A percentile compares a stretch with the other conserved stretches of the same genome.
Evolutionary conservation across 345 rosid genomes (phyloP).

Genomic region (Rhodamnia rubescens): DNA sequence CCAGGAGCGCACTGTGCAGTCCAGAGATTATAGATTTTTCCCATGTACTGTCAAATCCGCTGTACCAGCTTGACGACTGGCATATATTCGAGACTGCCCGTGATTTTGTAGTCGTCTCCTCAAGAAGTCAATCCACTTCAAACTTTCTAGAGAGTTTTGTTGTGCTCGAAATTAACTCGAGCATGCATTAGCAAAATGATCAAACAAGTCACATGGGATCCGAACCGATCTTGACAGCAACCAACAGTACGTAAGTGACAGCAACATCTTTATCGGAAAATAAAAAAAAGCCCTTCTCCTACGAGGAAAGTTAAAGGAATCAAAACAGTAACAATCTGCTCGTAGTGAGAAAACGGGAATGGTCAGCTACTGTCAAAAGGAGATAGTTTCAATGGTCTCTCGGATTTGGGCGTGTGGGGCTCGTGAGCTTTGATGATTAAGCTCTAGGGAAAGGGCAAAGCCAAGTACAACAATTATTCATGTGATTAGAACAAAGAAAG

Average conservation of each 20-base stretch:
- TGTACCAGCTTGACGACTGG: background rate
- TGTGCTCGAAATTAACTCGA: background rate
- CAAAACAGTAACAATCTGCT: background rate
- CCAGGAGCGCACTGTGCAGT: background rate
- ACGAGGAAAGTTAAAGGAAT: background rate
- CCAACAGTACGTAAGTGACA: background rate
- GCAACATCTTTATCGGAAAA: background rate
- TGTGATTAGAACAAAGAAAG: background rate
- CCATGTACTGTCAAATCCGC: background rate
- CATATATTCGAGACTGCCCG: background rate
- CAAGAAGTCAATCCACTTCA: background rate
- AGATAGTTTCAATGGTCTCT: background rate
- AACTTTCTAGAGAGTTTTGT: background rate
- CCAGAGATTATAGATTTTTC: background rate
- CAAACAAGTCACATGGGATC: background rate
- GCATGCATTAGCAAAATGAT: background rate
- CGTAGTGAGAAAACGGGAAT: background rate
- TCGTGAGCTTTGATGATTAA: background rate
- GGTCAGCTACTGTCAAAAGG: background rate
- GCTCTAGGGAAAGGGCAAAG: background rate
- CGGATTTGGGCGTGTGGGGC: background rate
- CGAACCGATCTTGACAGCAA: background rate
- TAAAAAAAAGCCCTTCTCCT: background rate
- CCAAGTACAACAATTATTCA: background rate
- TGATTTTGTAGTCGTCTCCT: background rate